Base-by-base conservation (phyloP, 768 basidiomycete species). In the Amanita pseudoporphyria region DNA sequence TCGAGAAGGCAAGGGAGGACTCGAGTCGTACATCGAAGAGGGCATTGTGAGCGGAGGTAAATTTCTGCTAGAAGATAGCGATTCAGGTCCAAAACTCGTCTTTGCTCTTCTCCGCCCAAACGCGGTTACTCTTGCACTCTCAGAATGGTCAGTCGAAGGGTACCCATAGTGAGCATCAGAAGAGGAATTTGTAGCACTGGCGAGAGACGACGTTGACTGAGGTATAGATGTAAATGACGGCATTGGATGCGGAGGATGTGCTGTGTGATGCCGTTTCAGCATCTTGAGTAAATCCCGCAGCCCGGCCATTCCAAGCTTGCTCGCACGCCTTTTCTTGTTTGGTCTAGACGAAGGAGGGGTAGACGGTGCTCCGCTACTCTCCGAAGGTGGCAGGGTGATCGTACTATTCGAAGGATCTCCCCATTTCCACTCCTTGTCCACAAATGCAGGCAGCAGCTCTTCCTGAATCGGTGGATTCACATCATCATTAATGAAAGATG, bases 391-490 rank as follows among this genome's bases (percentile, higher is more conserved):
- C n/a, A 89, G 69, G 0, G 86, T 87, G 41, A 89, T 60, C 0
- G 85, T 85, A 45, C 85, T 87, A 52, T 69, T 76, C 76, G 82
- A 79, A 36, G 77, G 76, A 56, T 85, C 81, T 2, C 82, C 86
- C 84, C 84, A 87, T 39, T 76, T 70, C 84, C 84, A 88, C 12
- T 77, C 75, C 38, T 74, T 70, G 57, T 86, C 82, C 52, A 80
- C 70, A n/a, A 55, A 38, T n/a, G 21, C 9, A 14, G 39, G 43
- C 19, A 2, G 53, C 48, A 5, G 59, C 44, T 66, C 67, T 48
- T 66, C 67, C 1, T 55, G 58, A 6, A 65, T 60, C 6, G 58
- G 56, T 1, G 55, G 31, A n/a, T 53, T 46, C 13, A 42, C 3
- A 21, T 58, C 55, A 13, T 58, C 64, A 26, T 37, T 44, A 1